A percentile compares a stretch with the other conserved stretches of the same genome.
Evolutionary conservation across 1,284 basidiomycete species (phyloP).

Genomic region (Inonotus hispidus): DNA sequence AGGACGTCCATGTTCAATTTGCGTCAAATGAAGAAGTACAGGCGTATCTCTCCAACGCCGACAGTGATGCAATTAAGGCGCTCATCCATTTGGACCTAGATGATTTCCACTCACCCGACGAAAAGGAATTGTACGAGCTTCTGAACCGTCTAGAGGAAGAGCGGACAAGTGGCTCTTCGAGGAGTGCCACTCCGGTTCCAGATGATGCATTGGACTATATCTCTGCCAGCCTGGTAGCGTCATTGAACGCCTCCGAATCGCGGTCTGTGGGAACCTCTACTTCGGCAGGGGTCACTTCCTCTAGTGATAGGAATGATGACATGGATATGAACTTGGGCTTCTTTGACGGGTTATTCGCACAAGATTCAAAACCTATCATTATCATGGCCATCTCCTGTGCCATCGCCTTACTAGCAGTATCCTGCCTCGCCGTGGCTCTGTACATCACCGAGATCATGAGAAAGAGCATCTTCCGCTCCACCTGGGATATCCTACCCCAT

Average conservation of each 20-base stretch:
- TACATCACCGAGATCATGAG: constrained; percentile 32
- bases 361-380: constrained; percentile 20
- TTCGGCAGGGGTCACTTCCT: not conserved
- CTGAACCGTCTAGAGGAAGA: constrained; percentile 24
- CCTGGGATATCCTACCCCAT: constrained; percentile 32
- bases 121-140: constrained; percentile 31
- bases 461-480: constrained; percentile 28
- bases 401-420: constrained; percentile 33
- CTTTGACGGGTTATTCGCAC: not conserved
- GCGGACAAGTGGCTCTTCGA: not conserved
- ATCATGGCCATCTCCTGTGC: constrained; percentile 34
- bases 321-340: not conserved
- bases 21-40: constrained; percentile 31
- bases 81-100: constrained; percentile 29
- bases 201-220: constrained; percentile 13
- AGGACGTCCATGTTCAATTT: constrained; percentile 29
- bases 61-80: constrained; percentile 30
- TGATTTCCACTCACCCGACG: constrained; percentile 28
- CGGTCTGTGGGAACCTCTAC: not conserved
- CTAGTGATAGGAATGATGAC: not conserved
- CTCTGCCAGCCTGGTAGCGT: not conserved
- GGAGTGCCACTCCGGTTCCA: constrained; percentile 1
- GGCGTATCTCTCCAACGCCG: constrained; percentile 28
- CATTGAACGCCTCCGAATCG: not conserved
- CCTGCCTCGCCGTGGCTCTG: constrained; percentile 31